phyloP scores from a whole-genome alignment of 2,329 filamentous ascomycete species.

The Ophiobolus disseminans region DNA sequence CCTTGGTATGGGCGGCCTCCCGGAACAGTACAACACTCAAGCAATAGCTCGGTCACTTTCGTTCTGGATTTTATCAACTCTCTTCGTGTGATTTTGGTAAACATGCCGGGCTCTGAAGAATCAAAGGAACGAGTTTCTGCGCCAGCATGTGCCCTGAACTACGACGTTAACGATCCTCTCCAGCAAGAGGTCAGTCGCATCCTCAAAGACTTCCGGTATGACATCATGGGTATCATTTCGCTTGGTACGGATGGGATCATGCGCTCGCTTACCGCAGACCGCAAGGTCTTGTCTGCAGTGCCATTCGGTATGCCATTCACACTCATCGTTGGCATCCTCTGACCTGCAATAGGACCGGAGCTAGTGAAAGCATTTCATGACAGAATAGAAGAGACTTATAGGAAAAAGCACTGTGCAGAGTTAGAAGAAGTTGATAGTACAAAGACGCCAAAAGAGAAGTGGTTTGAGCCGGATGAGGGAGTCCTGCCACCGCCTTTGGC shows the following conservation, averaged over 20 bases:
- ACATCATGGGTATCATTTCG: slow-evolving; percentile 9
- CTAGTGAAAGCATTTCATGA: slow-evolving; percentile 2
- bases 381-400: background rate
- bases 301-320: slow-evolving; percentile 1
- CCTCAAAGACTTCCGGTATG: slow-evolving; percentile 4
- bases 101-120: too few relatives aligned
- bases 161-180: slow-evolving; percentile 7
- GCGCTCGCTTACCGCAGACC: slow-evolving; percentile 12
- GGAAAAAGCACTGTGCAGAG: background rate
- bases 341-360: background rate
- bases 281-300: slow-evolving; percentile 6
- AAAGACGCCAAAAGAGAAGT: slow-evolving; percentile 8
- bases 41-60: too few relatives aligned
- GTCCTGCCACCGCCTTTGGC: slow-evolving; percentile 7
- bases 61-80: too few relatives aligned
- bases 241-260: slow-evolving; percentile 14
- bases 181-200: slow-evolving; percentile 9
- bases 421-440: slow-evolving; percentile 3
- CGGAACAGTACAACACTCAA: too few relatives aligned
- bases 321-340: background rate
- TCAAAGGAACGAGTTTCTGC: background rate
- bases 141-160: background rate
- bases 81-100: too few relatives aligned
- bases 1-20: too few relatives aligned
- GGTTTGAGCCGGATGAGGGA: slow-evolving; percentile 6